Evolutionary conservation across 2,329 filamentous ascomycete species (phyloP), one percentile per base, ranked within the genome.

Genomic region (Penicillium sp.): DNA sequence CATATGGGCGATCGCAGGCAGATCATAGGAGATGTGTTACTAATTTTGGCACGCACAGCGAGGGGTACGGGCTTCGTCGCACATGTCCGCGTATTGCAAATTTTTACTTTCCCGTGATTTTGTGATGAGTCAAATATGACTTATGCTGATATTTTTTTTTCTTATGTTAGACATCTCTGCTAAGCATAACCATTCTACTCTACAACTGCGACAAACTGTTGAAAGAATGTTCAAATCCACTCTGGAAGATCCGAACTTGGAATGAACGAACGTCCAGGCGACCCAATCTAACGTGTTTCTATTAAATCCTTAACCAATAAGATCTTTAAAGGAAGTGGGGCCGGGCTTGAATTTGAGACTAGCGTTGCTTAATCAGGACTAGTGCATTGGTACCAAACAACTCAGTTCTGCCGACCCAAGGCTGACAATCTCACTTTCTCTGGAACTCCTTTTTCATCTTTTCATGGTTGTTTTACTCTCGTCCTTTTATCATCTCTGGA

Each of bases 401-500:
- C 27, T 27, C 30, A 18, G 18, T 34, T 30, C 36, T 33, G 39
- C 22, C 5, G 22, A 7, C 38, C 38, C 33, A 44, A 29, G 31
- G 38, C 6, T 44, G 9, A 30, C 35, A 18, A 28, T 49, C 34
- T 48, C 46, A 39, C 46, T 48, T 48, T 36, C 22, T 25, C 22
- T 4, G 22, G 22, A 41, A 47, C 46, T 50, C 48, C 43, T 49
- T 47, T 47, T 49, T 51, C 37, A 50, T 46, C 39, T 49, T 49
- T 51, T 31, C 43, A 41, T 44, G 35, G 19, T 22, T 22, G n/a
- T n/a, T n/a, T n/a, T n/a, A n/a, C n/a, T n/a, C 49, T 50, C 44
- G 25, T 46, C 18, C 46, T 35, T 41, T 34, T 22, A 22, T 36
- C 31, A 37, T 19, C 13, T 54, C 53, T 46, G 42, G 28, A 35